Base-by-base conservation (phyloP, 2,329 filamentous ascomycete species). In the Septoria petroselini region DNA sequence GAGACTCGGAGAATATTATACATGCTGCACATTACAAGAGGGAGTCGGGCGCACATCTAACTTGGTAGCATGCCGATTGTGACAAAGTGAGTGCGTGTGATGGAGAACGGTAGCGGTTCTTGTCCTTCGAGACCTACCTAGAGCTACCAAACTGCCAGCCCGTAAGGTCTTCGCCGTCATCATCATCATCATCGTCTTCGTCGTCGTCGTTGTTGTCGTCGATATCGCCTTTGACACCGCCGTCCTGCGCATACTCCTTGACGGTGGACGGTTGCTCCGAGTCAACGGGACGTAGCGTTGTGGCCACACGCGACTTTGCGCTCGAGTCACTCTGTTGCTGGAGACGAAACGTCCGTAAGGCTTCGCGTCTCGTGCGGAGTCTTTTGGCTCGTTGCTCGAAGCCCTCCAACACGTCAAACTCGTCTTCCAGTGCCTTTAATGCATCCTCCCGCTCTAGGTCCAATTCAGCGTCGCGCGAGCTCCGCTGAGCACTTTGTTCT, bases 381-480 rank as follows among this genome's bases (percentile, higher is more conserved):
- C 61, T 70, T 58, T 65, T 71, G 27, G 73, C 69, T 37, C 74
- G 61, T 55, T 71, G 69, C 54, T 76, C 74, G 41, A 76, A 60
- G 3, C 66, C 68, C 18, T 75, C 73, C 74, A 77, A 76, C 52
- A 74, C 71, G 33, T 76, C 74, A 43, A 77, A 74, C 51, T 77
- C 74, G 40, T 75, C 73, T 55, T 72, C 67, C 9, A 77, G 59
- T 4, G 69, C 63, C 29, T 67, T 63, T 34, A 65, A 69, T 2
- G 74, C 74, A 48, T 76, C 74, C 52, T 76, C 74, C 54, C 69
- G 72, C 56, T 76, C 74, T 1, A 65, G 73, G 55, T 75, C 74
- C 38, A 73, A 58, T 57, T 76, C 74, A 40, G 65, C 69, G 35
- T 76, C 73, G 23, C 66, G 60, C 46, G 62, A 63, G 1, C 65